phyloP scores from a whole-genome alignment of 495 filamentous ascomycete genomes.

The Trichoderma erinaceum region DNA sequence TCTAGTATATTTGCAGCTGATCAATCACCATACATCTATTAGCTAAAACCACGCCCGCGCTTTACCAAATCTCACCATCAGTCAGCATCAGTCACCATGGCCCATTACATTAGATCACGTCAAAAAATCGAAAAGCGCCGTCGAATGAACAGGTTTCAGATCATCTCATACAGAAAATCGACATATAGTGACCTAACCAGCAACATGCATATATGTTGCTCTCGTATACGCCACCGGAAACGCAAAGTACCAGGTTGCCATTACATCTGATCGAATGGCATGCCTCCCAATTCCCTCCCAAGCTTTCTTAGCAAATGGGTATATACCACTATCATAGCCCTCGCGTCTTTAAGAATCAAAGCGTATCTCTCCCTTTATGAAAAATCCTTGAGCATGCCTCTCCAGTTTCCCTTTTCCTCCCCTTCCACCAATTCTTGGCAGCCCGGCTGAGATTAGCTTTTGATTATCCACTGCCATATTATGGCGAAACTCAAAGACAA shows the following conservation, averaged over 20 bases:
- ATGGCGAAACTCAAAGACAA: background rate
- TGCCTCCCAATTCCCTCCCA: background rate
- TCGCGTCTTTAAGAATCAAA: constrained; percentile 5
- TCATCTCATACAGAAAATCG: background rate
- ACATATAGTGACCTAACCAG: background rate
- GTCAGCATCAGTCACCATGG: background rate
- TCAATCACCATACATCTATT: too few species aligned
- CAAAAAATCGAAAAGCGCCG: background rate
- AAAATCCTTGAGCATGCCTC: background rate
- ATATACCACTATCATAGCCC: constrained; percentile 2
- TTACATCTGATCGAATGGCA: background rate
- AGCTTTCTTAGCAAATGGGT: constrained; percentile 13
- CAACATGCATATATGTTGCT: background rate
- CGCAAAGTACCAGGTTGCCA: background rate
- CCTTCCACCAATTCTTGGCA: background rate
- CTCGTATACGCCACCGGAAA: background rate
- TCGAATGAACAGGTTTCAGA: background rate
- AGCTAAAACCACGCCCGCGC: too few species aligned
- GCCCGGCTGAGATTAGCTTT: constrained; percentile 5
- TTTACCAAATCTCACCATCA: too few species aligned
- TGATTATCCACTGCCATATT: constrained; percentile 3
- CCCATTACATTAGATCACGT: background rate
- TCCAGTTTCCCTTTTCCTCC: background rate
- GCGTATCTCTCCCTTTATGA: background rate
- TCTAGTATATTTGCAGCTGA: too few species aligned